Conservation (phyloP, 371 early-diverging fungal genomes). For the Basidiobolus meristosporus region DNA sequence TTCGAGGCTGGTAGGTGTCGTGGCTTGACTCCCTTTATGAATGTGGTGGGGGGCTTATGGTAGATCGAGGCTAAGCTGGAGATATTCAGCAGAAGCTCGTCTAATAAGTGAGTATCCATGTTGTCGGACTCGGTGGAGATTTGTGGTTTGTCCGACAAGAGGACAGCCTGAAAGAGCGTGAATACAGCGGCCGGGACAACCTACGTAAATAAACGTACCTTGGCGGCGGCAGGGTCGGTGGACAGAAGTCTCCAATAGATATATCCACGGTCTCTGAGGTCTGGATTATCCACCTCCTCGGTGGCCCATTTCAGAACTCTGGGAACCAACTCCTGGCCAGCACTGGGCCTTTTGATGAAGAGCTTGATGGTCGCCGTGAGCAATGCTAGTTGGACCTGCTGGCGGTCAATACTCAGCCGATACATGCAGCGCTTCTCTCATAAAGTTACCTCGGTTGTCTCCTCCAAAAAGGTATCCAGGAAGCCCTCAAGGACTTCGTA, state of each 20-base stretch:
- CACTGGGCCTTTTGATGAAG: conserved; percentile 78
- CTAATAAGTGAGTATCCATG: conserved; percentile 62
- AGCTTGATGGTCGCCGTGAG: conserved; percentile 89
- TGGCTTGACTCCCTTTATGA: conserved; percentile 17
- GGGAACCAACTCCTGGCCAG: conserved; percentile 76
- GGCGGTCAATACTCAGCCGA: background rate
- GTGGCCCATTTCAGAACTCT: conserved; percentile 84
- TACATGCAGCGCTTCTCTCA: background rate
- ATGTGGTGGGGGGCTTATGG: conserved; percentile 73
- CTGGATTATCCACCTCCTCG: conserved; percentile 85
- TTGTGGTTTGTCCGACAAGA: conserved; percentile 81
- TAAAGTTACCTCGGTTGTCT: conserved; percentile 32
- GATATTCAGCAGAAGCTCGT: conserved; percentile 74
- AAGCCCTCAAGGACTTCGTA: conserved; percentile 60
- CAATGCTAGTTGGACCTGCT: conserved; percentile 74
- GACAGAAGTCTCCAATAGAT: conserved; percentile 94
- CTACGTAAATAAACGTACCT: conserved; percentile 11
- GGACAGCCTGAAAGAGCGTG: conserved; percentile 25
- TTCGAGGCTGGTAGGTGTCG: conserved; percentile 2
- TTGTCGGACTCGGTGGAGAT: conserved; percentile 67
- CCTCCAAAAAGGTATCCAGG: conserved; percentile 48
- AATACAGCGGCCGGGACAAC: conserved; percentile 6
- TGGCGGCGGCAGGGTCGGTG: conserved; percentile 63
- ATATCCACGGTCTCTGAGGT: conserved; percentile 91
- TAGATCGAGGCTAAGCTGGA: conserved; percentile 82